phyloP scores from a whole-genome alignment of 2,329 filamentous ascomycete species.

The Coniochaeta hoffmannii region DNA sequence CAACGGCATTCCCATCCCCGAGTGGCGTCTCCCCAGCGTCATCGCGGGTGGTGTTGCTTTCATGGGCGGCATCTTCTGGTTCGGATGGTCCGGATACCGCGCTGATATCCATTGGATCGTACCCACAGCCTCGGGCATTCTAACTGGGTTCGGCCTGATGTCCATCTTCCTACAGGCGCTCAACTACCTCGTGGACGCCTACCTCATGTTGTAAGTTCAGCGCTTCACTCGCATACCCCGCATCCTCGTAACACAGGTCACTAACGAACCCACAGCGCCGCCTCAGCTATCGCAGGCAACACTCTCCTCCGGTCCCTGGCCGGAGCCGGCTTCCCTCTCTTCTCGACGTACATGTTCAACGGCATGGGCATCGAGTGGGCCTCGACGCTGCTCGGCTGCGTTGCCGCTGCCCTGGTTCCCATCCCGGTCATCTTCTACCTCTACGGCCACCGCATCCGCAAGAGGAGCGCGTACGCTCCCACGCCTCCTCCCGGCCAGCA shows the following conservation, averaged over 20 bases:
- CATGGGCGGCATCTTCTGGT: conserved; percentile 65
- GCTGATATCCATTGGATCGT: conserved; percentile 55
- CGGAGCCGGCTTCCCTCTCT: conserved; percentile 74
- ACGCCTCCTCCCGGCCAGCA: conserved; percentile 24
- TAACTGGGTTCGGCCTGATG: conserved; percentile 70
- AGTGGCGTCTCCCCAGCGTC: conserved; percentile 59
- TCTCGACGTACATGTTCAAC: conserved; percentile 63
- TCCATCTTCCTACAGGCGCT: conserved; percentile 75
- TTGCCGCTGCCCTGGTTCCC: conserved; percentile 49
- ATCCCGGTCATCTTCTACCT: conserved; percentile 57
- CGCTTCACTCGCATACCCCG: neutral
- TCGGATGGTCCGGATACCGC: conserved; percentile 63
- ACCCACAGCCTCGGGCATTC: conserved; percentile 52
- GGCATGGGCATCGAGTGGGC: conserved; percentile 57
- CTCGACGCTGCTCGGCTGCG: conserved; percentile 52
- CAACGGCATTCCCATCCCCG: conserved; percentile 55
- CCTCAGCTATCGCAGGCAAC: conserved; percentile 76
- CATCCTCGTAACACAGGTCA: neutral
- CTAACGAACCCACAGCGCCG: conserved; percentile 36
- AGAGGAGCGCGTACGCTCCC: conserved; percentile 48
- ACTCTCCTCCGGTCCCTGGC: conserved; percentile 72
- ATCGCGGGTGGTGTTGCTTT: conserved; percentile 54
- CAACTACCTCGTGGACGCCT: conserved; percentile 75
- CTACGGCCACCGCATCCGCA: conserved; percentile 51
- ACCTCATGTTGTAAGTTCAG: conserved; percentile 50